Evolutionary conservation across 805 yeast genomes (phyloP).

Genomic region (Metschnikowia drakensbergensis): DNA sequence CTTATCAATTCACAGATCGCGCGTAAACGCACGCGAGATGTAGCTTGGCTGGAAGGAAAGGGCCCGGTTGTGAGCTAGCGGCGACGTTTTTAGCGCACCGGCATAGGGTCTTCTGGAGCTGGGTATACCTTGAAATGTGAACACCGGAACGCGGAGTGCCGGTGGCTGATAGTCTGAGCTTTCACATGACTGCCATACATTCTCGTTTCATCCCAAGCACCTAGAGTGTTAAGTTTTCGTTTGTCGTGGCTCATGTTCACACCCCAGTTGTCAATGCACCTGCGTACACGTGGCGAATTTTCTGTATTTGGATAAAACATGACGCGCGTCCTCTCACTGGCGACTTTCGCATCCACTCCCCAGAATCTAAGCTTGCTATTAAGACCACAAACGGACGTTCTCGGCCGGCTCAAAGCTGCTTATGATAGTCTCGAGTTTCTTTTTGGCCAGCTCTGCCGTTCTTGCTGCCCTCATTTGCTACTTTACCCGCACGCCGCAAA

Average conservation of each 20-base stretch:
- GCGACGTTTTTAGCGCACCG: background rate
- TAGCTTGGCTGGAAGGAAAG: background rate
- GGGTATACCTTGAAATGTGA: too few relatives aligned
- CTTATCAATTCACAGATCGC: background rate
- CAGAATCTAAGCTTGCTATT: background rate
- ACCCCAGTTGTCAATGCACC: background rate
- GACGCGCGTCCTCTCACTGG: background rate
- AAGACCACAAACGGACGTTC: background rate
- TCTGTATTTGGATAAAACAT: background rate
- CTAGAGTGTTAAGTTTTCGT: too few relatives aligned
- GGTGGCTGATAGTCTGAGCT: too few relatives aligned
- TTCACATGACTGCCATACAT: too few relatives aligned
- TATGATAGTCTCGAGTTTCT: background rate
- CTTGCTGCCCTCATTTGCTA: background rate
- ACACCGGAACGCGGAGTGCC: too few relatives aligned
- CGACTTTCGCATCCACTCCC: slow-evolving; percentile 1
- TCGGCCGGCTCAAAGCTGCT: background rate
- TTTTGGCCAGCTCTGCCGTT: too few relatives aligned
- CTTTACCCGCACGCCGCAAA: background rate
- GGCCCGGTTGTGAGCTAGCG: background rate
- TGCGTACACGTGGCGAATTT: background rate
- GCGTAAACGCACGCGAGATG: background rate
- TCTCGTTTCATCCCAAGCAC: background rate
- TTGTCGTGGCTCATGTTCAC: background rate
- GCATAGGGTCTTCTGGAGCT: background rate